phyloP scores from a whole-genome alignment of 495 filamentous ascomycete species.

The Aspergillus wentii region DNA sequence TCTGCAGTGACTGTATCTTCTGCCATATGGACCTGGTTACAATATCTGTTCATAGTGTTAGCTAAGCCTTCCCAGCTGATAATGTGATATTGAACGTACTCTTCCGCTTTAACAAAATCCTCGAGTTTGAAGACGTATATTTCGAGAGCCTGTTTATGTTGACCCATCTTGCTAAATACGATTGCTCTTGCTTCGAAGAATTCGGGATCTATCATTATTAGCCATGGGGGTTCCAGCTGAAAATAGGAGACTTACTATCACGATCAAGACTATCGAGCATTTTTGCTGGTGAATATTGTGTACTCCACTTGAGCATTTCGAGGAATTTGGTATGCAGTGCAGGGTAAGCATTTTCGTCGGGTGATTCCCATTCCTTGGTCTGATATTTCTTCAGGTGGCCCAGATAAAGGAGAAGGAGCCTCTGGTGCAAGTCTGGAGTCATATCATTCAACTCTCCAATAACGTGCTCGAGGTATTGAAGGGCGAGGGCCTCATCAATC shows the following conservation, averaged over 20 bases:
- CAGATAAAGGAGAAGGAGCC: slow-evolving; percentile 72
- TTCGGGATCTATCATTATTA: slow-evolving; percentile 54
- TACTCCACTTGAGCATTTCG: slow-evolving; percentile 67
- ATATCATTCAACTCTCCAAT: slow-evolving; percentile 81
- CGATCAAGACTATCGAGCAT: slow-evolving; percentile 70
- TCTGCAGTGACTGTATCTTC: slow-evolving; percentile 38
- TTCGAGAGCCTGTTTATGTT: slow-evolving; percentile 87
- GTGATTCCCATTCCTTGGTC: slow-evolving; percentile 26
- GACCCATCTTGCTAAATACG: slow-evolving; percentile 90
- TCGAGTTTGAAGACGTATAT: slow-evolving; percentile 95
- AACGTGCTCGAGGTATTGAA: slow-evolving; percentile 86
- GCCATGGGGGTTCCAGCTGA: not conserved
- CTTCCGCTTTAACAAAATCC: slow-evolving; percentile 86
- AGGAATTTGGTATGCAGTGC: slow-evolving; percentile 62
- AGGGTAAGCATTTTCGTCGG: slow-evolving; percentile 46
- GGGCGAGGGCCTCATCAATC: slow-evolving; percentile 65
- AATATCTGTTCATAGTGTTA: slow-evolving; percentile 61
- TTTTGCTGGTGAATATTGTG: slow-evolving; percentile 72
- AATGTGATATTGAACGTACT: slow-evolving; percentile 44
- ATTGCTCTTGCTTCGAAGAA: slow-evolving; percentile 91
- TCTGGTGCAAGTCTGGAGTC: slow-evolving; percentile 82
- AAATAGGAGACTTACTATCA: slow-evolving; percentile 54
- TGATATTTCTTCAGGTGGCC: slow-evolving; percentile 49
- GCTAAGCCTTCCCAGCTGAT: not conserved
- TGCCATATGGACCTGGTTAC: slow-evolving; percentile 71